These are phyloP conservation scores for Uronychia binucleata DNA, from an alignment of 73 alveolate genomes.

Conservation along the genomic window DNA sequence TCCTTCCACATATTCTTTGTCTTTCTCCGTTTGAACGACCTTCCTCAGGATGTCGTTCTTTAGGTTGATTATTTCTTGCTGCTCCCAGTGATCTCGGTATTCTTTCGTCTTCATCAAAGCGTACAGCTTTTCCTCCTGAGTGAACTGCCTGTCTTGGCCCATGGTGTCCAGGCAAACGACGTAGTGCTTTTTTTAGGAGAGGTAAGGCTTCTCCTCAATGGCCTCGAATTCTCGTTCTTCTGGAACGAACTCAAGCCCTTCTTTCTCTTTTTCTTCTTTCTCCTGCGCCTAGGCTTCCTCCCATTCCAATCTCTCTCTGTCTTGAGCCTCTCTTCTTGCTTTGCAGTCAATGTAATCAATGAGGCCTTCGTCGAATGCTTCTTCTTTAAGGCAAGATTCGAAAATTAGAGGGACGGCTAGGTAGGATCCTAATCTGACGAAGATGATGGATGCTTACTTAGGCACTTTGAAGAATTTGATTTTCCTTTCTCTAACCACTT, in stretches of 20 bases:
- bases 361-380: constrained; percentile 89
- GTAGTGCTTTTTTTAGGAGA: constrained; percentile 34
- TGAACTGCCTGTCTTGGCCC: constrained; percentile 90
- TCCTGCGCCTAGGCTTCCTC: constrained; percentile 74
- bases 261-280: constrained; percentile 72
- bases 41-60: constrained; percentile 79
- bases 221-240: constrained; percentile 63
- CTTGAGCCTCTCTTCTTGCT: constrained; percentile 70
- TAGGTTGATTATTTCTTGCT: constrained; percentile 71
- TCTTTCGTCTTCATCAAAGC: constrained; percentile 55
- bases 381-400: constrained; percentile 79
- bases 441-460: constrained; percentile 1
- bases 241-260: constrained; percentile 64
- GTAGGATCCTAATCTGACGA: constrained; percentile 83
- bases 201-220: constrained; percentile 51
- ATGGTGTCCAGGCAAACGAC: constrained; percentile 90
- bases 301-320: constrained; percentile 66
- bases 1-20: constrained; percentile 61
- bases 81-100: constrained; percentile 72
- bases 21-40: constrained; percentile 60
- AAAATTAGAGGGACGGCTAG: constrained; percentile 86
- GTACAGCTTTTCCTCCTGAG: constrained; percentile 65
- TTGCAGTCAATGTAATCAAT: constrained; percentile 68
- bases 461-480: constrained; percentile 94
- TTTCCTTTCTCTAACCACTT: constrained; percentile 92